Conservation (phyloP, 1,284 basidiomycete genomes). For the Ustilago bromivora region DNA sequence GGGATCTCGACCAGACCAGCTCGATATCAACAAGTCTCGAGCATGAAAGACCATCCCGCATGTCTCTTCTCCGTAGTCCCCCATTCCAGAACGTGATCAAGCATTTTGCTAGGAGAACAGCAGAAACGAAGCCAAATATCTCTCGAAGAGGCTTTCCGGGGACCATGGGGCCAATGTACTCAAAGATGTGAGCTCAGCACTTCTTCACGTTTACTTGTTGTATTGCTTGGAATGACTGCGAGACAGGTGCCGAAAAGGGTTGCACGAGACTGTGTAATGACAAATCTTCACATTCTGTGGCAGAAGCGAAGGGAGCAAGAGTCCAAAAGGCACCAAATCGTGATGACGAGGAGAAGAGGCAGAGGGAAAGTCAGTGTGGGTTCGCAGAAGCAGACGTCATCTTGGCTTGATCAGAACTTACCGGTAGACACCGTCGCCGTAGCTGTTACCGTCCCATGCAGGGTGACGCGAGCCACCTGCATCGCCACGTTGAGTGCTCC, state of each 20-base stretch:
- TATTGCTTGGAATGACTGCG: neutral
- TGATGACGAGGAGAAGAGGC: neutral
- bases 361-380: neutral
- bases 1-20: neutral
- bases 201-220: neutral
- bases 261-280: neutral
- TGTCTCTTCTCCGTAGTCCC: no score
- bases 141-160: no score
- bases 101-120: no score
- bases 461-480: conserved; percentile 51
- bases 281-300: conserved; percentile 6
- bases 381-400: neutral
- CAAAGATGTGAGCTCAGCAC: no score
- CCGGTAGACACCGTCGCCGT: conserved; percentile 55
- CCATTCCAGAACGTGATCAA: no score
- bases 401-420: conserved; percentile 1
- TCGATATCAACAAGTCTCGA: neutral
- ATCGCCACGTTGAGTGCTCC: conserved; percentile 47
- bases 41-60: no score
- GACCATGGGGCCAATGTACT: no score
- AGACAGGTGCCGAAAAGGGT: neutral
- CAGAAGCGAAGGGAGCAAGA: neutral
- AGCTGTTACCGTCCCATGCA: conserved; percentile 63
- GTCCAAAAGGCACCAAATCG: neutral
- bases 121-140: no score